A percentile compares a stretch with the other conserved stretches of the same genome.
Evolutionary conservation across 1,284 basidiomycete genomes (phyloP).

Genomic region (Mycena sp.): DNA sequence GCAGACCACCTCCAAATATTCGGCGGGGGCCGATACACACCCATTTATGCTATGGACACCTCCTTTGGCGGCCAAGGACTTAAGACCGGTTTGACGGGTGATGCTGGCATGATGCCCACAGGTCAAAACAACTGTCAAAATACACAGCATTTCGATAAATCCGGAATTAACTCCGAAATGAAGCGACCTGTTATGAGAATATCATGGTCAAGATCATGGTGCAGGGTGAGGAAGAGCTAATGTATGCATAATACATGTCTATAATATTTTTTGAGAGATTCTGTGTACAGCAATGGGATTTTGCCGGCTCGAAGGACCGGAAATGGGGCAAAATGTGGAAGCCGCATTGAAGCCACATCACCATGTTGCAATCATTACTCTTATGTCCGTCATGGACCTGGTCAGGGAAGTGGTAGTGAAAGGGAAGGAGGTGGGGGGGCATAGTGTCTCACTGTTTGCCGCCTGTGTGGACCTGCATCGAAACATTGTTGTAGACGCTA

Average conservation of each 20-base stretch:
- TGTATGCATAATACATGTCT: background rate
- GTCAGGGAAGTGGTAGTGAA: background rate
- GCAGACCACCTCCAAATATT: too few relatives aligned
- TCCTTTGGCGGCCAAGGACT: too few relatives aligned
- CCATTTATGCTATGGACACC: background rate
- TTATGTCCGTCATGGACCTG: background rate
- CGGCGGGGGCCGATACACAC: too few relatives aligned
- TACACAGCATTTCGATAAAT: too few relatives aligned
- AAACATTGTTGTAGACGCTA: too few relatives aligned
- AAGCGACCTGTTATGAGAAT: too few relatives aligned
- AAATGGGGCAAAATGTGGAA: too few relatives aligned
- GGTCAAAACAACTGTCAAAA: background rate
- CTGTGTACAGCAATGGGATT: background rate
- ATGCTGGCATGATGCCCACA: background rate
- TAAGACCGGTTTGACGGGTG: background rate
- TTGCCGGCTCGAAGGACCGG: background rate
- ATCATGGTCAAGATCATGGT: too few relatives aligned
- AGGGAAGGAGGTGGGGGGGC: background rate
- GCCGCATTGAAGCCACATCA: background rate
- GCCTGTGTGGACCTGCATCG: too few relatives aligned
- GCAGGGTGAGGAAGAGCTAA: background rate
- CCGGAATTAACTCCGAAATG: too few relatives aligned
- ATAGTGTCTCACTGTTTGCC: background rate
- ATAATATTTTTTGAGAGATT: background rate
- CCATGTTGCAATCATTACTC: background rate